Base-by-base conservation (phyloP, 2,329 filamentous ascomycete genomes). In the Coleophoma cylindrospora region DNA sequence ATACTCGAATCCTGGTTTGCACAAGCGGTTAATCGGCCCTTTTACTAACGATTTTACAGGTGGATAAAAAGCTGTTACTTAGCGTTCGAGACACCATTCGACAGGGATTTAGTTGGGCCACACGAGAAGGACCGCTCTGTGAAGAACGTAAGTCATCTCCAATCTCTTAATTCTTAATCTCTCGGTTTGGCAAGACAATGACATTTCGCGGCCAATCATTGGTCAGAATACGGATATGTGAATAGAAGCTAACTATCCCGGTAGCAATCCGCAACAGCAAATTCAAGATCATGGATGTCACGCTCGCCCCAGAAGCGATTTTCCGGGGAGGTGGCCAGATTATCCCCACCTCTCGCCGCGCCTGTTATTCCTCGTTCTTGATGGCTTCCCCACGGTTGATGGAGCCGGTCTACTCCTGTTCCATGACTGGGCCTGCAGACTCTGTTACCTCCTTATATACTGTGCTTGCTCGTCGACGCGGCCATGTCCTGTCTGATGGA, bases 51-150 rank as follows among this genome's bases (percentile, higher is more conserved):
- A 40, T 64, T 49, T 34, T 47, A 49, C 46, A 84, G 81, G 89
- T 97, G 54, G 91, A 99, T 72, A 94, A 95, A 72, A 95, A 92
- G 69, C 77, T 91, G 17, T 80, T 99, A 33, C 84, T 85, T 61
- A 87, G 84, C 34, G 92, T 96, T 41, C 86, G 91, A 60, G 94
- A 99, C 66, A 92, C 89, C 8, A 90, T 99, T 61, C 86, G 89
- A 44, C 94, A 99, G 70, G 94, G 94, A 33, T 99, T 99, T 70
- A 91, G 87, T 67, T 99, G 94, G 94, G 94, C 90, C 45, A 89
- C 91, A 33, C 80, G 94, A 56, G 94, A 99, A 80, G 94, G 94
- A 1, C 94, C 94, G 15, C 76, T 99, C 22, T 97, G 94, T 68
- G 94, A 99, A 86, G 94, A 99, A 74, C 94, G 87, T 90, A 74